Evolutionary conservation across 139 green algal genomes (phyloP).

Genomic region (Chlamydomonas applanata): DNA sequence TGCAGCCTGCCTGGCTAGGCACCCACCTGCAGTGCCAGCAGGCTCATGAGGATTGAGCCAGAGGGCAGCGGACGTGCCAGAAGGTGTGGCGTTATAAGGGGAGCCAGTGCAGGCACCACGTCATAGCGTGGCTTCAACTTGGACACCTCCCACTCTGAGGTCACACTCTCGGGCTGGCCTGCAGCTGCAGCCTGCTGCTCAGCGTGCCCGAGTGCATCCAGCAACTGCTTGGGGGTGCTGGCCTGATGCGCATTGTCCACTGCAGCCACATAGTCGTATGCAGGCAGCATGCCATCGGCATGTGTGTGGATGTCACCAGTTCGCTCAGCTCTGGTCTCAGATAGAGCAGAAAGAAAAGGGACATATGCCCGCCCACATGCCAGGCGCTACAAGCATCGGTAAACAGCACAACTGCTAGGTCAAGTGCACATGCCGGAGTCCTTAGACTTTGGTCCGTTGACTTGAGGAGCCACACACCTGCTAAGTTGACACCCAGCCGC

Average conservation of each 20-base stretch:
- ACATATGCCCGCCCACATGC: too few species aligned
- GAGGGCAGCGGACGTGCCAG: not conserved
- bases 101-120: slow-evolving; percentile 11
- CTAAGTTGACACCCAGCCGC: slow-evolving; percentile 31
- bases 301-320: too few species aligned
- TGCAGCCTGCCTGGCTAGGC: too few species aligned
- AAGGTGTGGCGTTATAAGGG: not conserved
- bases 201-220: slow-evolving; percentile 26
- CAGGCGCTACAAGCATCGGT: too few species aligned
- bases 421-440: too few species aligned
- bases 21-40: not conserved
- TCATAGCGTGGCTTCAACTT: slow-evolving; percentile 28
- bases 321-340: too few species aligned
- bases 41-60: not conserved
- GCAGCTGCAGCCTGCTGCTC: slow-evolving; percentile 33
- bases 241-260: slow-evolving; percentile 29
- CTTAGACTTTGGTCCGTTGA: too few species aligned
- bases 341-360: too few species aligned
- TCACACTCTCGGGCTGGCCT: slow-evolving; percentile 40
- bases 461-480: too few species aligned
- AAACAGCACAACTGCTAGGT: too few species aligned
- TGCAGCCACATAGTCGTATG: slow-evolving; percentile 5
- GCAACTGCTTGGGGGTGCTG: slow-evolving; percentile 17
- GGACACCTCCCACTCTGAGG: slow-evolving; percentile 59
- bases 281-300: not conserved